These are phyloP conservation scores for Termitomyces titanicus DNA, from an alignment of 768 basidiomycete species.

Conservation along the genomic window DNA sequence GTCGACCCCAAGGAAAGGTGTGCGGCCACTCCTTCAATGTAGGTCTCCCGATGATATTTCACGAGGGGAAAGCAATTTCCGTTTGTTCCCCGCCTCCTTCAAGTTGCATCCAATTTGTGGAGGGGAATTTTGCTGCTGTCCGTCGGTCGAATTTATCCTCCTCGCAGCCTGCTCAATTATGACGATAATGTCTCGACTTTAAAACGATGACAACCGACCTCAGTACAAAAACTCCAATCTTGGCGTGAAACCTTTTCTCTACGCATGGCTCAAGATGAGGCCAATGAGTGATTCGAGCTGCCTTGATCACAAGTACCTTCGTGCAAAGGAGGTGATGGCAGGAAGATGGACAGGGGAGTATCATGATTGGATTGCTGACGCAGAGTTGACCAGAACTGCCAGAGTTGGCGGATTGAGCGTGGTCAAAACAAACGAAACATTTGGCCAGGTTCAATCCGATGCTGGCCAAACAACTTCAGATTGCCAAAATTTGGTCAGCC, in stretches of 20 bases:
- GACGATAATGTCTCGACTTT: not conserved
- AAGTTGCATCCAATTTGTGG: too few species aligned
- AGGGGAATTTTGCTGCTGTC: not conserved
- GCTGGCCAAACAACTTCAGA: too few species aligned
- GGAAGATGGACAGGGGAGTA: not conserved
- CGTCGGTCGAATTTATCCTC: not conserved
- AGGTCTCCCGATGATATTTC: not conserved
- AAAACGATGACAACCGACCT: not conserved
- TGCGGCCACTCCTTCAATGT: not conserved
- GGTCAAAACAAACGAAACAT: constrained; percentile 1
- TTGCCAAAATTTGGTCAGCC: too few species aligned
- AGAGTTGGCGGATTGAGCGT: not conserved
- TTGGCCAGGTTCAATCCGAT: too few species aligned
- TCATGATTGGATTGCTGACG: not conserved
- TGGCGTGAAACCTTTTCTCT: not conserved
- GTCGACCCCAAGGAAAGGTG: not conserved
- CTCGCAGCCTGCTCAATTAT: not conserved
- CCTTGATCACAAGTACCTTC: not conserved
- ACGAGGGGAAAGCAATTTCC: not conserved
- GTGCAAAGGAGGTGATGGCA: too few species aligned
- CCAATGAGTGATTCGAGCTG: not conserved
- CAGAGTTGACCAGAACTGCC: not conserved
- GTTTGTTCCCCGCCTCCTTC: not conserved
- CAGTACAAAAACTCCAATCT: not conserved
- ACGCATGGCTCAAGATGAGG: too few species aligned